Percentiles rank a stretch among this genome's conserved stretches.
Conservation (phyloP, 2,329 filamentous ascomycete genomes). For the Monilinia polystroma region DNA sequence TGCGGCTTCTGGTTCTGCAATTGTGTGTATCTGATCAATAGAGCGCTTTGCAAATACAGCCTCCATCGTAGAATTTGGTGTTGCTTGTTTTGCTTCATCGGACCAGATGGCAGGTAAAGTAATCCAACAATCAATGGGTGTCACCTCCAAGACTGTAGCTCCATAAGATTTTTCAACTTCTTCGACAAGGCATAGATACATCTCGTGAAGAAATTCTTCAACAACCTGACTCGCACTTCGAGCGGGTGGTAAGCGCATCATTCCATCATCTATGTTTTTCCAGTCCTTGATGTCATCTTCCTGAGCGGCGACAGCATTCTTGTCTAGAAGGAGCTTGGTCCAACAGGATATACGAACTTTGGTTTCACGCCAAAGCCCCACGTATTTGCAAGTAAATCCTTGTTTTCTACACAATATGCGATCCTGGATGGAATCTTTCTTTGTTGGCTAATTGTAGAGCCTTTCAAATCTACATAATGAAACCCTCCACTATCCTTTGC, state of each 20-base stretch:
- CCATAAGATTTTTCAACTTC: slow-evolving; percentile 13
- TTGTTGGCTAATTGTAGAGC: no score
- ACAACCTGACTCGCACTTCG: slow-evolving; percentile 27
- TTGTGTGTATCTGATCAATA: slow-evolving; percentile 30
- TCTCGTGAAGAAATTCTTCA: slow-evolving; percentile 30
- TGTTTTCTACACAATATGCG: slow-evolving; percentile 30
- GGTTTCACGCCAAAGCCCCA: slow-evolving; percentile 31
- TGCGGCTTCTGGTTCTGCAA: slow-evolving; percentile 36
- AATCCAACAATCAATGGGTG: slow-evolving; percentile 34
- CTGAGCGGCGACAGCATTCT: slow-evolving; percentile 25
- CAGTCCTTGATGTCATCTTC: slow-evolving; percentile 26
- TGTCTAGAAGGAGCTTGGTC: slow-evolving; percentile 36
- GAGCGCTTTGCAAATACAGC: slow-evolving; percentile 29
- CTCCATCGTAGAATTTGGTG: slow-evolving; percentile 28
- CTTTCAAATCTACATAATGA: no score
- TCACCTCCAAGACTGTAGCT: slow-evolving; percentile 13
- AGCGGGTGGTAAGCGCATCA: slow-evolving; percentile 28
- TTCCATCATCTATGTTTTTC: slow-evolving; percentile 21
- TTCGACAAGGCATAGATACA: slow-evolving; percentile 25
- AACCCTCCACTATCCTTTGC: not conserved
- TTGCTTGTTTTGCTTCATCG: slow-evolving; percentile 33
- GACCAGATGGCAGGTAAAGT: slow-evolving; percentile 35
- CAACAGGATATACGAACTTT: slow-evolving; percentile 31
- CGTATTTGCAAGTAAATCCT: not conserved
- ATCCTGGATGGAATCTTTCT: slow-evolving; percentile 29